Percentiles rank a stretch among this genome's conserved stretches.
Evolutionary conservation across 2,329 filamentous ascomycete genomes (phyloP).

Genomic region (Emericellopsis atlantica): DNA sequence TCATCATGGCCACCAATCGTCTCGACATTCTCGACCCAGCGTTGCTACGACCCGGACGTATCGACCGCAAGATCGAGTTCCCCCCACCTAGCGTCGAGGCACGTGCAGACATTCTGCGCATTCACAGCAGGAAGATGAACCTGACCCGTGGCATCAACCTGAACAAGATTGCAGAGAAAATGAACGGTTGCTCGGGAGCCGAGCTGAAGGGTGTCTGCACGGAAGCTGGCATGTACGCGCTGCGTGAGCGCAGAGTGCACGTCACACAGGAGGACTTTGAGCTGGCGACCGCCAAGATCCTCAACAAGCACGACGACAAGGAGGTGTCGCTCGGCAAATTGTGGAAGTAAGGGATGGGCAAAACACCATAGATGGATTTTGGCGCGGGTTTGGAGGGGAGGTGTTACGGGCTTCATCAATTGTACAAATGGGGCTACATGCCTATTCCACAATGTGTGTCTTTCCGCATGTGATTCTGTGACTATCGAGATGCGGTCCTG

Average conservation of each 20-base stretch:
- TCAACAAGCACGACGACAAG: conserved; percentile 99
- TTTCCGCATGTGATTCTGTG: too few relatives aligned
- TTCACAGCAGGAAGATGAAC: conserved; percentile 98
- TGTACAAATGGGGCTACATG: conserved; percentile 1
- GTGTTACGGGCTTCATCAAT: conserved; percentile 1
- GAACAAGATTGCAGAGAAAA: conserved; percentile 98
- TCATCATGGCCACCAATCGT: conserved; percentile 99
- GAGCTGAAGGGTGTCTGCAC: conserved; percentile 98
- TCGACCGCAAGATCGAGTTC: conserved; percentile 98
- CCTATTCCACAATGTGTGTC: too few relatives aligned
- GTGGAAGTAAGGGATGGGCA: conserved; percentile 31
- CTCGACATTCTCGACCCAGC: conserved; percentile 95
- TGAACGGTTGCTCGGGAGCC: conserved; percentile 96
- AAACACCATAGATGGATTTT: conserved; percentile 1
- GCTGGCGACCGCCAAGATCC: conserved; percentile 93
- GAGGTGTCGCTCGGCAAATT: conserved; percentile 82
- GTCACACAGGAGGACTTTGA: conserved; percentile 99
- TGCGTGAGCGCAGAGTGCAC: conserved; percentile 89
- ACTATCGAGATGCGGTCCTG: not conserved
- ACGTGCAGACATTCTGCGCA: conserved; percentile 91
- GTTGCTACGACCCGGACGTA: conserved; percentile 86
- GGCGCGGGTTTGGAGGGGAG: not conserved
- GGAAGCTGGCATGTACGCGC: conserved; percentile 95
- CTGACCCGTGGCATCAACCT: conserved; percentile 94
- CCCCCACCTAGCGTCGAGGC: conserved; percentile 93